These are phyloP conservation scores for Pleurotus cornucopiae DNA, from an alignment of 768 basidiomycete genomes.

Conservation along the genomic window DNA sequence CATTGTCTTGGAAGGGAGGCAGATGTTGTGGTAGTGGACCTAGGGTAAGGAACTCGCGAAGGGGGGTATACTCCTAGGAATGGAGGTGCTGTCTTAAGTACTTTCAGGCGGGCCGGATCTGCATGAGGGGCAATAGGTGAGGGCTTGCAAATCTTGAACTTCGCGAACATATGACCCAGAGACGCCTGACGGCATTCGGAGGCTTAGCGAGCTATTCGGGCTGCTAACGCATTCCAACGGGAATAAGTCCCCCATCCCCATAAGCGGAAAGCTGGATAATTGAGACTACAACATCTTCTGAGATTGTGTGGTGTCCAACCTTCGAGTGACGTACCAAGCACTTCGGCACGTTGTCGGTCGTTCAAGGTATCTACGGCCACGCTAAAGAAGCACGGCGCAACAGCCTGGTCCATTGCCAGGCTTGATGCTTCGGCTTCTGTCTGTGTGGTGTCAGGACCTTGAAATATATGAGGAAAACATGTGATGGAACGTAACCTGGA, in stretches of 20 bases:
- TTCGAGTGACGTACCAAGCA: slow-evolving; percentile 4
- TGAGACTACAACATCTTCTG: background rate
- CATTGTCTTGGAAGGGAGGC: background rate
- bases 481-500: background rate
- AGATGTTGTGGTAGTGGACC: background rate
- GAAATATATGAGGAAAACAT: slow-evolving; percentile 2
- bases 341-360: slow-evolving; percentile 5
- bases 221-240: background rate
- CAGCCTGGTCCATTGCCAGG: background rate
- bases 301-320: background rate
- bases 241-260: background rate
- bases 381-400: slow-evolving; percentile 4
- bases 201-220: slow-evolving; percentile 2
- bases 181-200: slow-evolving; percentile 8
- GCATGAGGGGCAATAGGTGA: background rate
- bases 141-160: background rate
- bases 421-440: slow-evolving; percentile 3
- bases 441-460: background rate
- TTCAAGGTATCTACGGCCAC: background rate
- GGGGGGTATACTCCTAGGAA: background rate
- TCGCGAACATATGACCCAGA: slow-evolving; percentile 6
- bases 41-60: too few relatives aligned
- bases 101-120: slow-evolving; percentile 7
- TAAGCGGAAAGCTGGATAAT: background rate
- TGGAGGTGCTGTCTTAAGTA: background rate